Percentiles rank a stretch among this genome's conserved stretches.
These are phyloP conservation scores for Pseudohalonectria lignicola DNA, from an alignment of 2,329 filamentous ascomycete genomes.

Conservation along the genomic window DNA sequence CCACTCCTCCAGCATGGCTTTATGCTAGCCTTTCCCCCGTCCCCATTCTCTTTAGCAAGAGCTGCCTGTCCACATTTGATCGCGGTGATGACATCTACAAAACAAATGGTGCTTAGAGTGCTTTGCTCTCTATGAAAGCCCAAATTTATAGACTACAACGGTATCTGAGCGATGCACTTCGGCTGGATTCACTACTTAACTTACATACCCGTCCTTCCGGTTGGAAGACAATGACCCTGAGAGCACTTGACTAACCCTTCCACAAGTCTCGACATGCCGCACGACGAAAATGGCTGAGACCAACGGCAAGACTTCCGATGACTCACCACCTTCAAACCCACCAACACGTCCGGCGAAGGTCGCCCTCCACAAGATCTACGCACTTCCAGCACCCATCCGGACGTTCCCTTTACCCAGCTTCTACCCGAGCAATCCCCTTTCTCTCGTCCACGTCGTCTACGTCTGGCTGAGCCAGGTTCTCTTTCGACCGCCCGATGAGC, in stretches of 20 bases:
- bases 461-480: conserved; percentile 67
- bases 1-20: too few species aligned
- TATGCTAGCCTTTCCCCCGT: too few species aligned
- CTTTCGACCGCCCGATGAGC: conserved; percentile 55
- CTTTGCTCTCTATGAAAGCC: conserved; percentile 50
- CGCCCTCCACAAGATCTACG: conserved; percentile 61
- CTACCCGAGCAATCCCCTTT: conserved; percentile 86
- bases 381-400: conserved; percentile 67
- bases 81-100: conserved; percentile 51
- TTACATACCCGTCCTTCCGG: too few species aligned
- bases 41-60: too few species aligned
- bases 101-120: conserved; percentile 44
- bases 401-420: conserved; percentile 79
- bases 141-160: conserved; percentile 84
- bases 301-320: conserved; percentile 9
- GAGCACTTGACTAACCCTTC: too few species aligned
- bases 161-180: conserved; percentile 88
- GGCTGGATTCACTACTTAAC: too few species aligned
- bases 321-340: conserved; percentile 1
- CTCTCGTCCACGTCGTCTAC: conserved; percentile 68
- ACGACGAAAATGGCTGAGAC: conserved; percentile 18
- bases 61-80: too few species aligned
- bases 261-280: conserved; percentile 10
- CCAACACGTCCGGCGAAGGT: conserved; percentile 7
- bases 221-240: too few species aligned